A percentile compares a stretch with the other conserved stretches of the same genome.
Conservation (phyloP, 23 red algal species). For the Gracilariopsis chorda region DNA sequence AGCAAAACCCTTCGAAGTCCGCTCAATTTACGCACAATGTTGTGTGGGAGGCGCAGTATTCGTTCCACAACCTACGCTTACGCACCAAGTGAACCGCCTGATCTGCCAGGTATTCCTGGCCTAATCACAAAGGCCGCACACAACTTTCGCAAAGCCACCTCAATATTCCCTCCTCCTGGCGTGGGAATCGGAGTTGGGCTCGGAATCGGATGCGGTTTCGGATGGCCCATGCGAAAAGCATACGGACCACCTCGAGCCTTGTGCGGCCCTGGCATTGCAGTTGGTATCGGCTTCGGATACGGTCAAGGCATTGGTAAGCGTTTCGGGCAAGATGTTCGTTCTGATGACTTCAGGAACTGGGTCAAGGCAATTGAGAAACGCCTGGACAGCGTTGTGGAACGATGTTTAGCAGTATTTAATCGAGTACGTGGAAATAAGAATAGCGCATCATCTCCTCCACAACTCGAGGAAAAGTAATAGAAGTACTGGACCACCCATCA, state of each 20-base stretch:
- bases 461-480: not conserved
- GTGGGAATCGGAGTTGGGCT: conserved; percentile 56
- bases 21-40: no score
- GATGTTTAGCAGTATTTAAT: not conserved
- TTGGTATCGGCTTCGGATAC: conserved; percentile 50
- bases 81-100: conserved; percentile 23
- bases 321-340: conserved; percentile 41
- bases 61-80: no score
- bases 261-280: conserved; percentile 35
- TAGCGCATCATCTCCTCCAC: not conserved
- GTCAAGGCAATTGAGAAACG: not conserved
- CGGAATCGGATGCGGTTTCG: conserved; percentile 64
- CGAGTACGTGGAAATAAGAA: not conserved
- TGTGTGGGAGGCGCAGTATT: no score
- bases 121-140: conserved; percentile 14
- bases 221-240: conserved; percentile 43
- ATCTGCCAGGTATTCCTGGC: conserved; percentile 43
- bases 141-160: conserved; percentile 37
- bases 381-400: conserved; percentile 12
- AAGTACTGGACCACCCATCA: not conserved
- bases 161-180: conserved; percentile 51
- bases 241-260: conserved; percentile 62
- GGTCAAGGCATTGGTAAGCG: conserved; percentile 57
- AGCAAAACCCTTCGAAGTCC: not conserved
- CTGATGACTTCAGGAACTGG: not conserved